These are phyloP conservation scores for Marasmius fiardii DNA, from an alignment of 1,284 basidiomycete genomes.

Conservation along the genomic window DNA sequence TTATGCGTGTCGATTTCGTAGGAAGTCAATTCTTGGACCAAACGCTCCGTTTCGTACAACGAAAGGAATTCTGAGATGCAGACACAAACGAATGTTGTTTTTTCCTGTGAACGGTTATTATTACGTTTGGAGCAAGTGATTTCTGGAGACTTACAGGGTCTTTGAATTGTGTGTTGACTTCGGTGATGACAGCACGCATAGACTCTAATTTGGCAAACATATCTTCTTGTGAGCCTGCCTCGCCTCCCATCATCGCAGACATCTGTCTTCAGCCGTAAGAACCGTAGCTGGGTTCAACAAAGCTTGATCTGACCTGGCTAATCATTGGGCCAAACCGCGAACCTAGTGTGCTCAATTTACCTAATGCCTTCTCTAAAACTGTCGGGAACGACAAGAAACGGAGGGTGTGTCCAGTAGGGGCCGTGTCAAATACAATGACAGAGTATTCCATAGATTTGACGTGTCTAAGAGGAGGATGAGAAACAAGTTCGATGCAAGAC, in stretches of 20 bases:
- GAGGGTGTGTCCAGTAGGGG: slow-evolving; percentile 96
- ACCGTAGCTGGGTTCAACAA: not conserved
- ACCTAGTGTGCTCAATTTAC: slow-evolving; percentile 89
- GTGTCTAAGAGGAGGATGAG: slow-evolving; percentile 54
- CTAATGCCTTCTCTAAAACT: slow-evolving; percentile 95
- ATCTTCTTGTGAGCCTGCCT: slow-evolving; percentile 85
- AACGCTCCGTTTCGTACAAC: slow-evolving; percentile 95
- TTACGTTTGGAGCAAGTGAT: not conserved
- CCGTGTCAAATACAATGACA: slow-evolving; percentile 98
- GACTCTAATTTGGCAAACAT: slow-evolving; percentile 98
- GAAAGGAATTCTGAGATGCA: slow-evolving; percentile 99
- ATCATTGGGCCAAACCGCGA: slow-evolving; percentile 98
- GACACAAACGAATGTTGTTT: slow-evolving; percentile 97
- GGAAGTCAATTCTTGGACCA: slow-evolving; percentile 93
- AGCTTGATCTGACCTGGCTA: slow-evolving; percentile 60
- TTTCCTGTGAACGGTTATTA: slow-evolving; percentile 58
- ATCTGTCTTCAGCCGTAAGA: slow-evolving; percentile 48
- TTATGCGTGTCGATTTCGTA: slow-evolving; percentile 99
- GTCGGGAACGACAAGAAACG: slow-evolving; percentile 98
- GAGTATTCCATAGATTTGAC: slow-evolving; percentile 99
- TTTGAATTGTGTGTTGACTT: slow-evolving; percentile 99
- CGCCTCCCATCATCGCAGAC: slow-evolving; percentile 93
- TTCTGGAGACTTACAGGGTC: slow-evolving; percentile 73
- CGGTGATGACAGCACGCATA: slow-evolving; percentile 96
- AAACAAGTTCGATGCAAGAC: slow-evolving; percentile 2